A percentile compares a stretch with the other conserved stretches of the same genome.
phyloP scores from a whole-genome alignment of 2,329 filamentous ascomycete species.

The Chrysoporthe cubensis region DNA sequence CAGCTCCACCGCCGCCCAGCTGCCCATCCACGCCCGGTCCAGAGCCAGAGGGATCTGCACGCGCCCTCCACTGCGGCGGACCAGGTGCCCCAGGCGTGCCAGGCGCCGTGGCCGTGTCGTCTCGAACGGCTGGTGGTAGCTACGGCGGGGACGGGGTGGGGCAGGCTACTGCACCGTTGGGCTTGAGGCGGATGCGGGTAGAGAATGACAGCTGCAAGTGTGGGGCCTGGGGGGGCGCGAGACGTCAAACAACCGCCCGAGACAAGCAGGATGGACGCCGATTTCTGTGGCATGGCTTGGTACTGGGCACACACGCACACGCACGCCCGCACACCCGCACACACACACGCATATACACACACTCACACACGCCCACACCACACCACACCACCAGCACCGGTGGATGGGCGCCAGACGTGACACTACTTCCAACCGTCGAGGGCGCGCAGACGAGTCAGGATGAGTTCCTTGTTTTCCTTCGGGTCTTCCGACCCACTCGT shows the following conservation, averaged over 20 bases:
- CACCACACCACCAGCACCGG: too few relatives aligned
- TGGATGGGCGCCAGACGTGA: neutral
- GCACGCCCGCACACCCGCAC: too few relatives aligned
- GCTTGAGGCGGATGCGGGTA: constrained; percentile 6
- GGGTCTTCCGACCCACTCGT: neutral
- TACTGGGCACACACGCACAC: too few relatives aligned
- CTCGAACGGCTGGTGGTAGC: neutral
- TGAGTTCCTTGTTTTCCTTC: neutral
- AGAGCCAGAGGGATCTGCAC: neutral
- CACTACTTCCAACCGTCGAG: neutral
- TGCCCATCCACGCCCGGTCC: neutral
- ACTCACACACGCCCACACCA: neutral
- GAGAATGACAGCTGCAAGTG: constrained; percentile 2
- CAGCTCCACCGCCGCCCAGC: too few relatives aligned
- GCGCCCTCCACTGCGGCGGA: neutral
- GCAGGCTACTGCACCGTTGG: constrained; percentile 6
- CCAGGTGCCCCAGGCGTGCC: neutral
- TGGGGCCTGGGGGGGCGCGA: neutral
- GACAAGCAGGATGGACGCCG: neutral
- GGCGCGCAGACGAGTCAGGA: neutral
- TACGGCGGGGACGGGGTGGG: neutral
- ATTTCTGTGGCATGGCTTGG: neutral
- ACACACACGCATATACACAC: neutral
- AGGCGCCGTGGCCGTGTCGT: neutral
- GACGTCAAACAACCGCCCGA: neutral